Conservation (phyloP, 768 basidiomycete genomes). For the Hericium erinaceus region DNA sequence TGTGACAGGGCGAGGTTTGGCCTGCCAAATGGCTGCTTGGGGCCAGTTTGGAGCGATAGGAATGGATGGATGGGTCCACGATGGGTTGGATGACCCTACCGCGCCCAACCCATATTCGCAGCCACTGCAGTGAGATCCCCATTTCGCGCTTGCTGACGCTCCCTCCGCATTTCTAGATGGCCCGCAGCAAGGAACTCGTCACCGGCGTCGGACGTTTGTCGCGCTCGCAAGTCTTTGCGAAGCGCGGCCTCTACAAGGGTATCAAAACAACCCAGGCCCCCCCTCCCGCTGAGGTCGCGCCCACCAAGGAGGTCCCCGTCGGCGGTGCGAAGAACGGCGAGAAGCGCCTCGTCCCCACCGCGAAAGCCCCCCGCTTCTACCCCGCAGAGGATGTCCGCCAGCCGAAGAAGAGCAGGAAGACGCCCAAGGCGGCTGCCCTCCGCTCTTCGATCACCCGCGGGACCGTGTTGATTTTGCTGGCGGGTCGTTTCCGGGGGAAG, state of each 20-base stretch:
- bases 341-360: constrained; percentile 77
- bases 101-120: background rate
- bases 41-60: constrained; percentile 10
- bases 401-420: constrained; percentile 90
- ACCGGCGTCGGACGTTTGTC: constrained; percentile 77
- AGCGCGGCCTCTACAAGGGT: constrained; percentile 82
- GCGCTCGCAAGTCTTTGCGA: constrained; percentile 70
- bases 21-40: background rate
- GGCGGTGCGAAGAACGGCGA: constrained; percentile 88
- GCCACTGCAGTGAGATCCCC: background rate
- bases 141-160: background rate
- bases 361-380: constrained; percentile 86
- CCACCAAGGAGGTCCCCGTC: constrained; percentile 70
- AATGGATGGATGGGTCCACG: constrained; percentile 24
- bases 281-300: constrained; percentile 46
- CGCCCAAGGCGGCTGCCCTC: constrained; percentile 65
- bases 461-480: constrained; percentile 90
- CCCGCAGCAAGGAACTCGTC: constrained; percentile 78
- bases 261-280: constrained; percentile 67
- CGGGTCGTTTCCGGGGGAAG: constrained; percentile 97
- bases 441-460: constrained; percentile 89
- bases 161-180: constrained; percentile 45
- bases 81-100: constrained; percentile 26
- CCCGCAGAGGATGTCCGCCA: constrained; percentile 88
- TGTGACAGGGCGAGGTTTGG: background rate